These are phyloP conservation scores for Candida frijolesensis DNA, from an alignment of 1,139 yeast genomes.

Conservation along the genomic window DNA sequence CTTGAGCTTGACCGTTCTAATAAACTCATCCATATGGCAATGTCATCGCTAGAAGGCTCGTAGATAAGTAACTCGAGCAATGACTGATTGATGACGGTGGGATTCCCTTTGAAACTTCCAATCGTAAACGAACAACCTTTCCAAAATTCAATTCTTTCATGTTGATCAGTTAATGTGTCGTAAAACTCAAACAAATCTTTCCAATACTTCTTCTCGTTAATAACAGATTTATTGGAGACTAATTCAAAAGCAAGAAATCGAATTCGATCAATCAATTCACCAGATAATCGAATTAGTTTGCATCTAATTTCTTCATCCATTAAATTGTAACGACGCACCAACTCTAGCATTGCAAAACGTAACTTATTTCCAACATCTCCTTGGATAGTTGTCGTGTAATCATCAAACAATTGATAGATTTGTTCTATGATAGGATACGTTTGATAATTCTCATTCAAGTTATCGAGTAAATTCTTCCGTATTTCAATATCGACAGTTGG, in stretches of 20 bases:
- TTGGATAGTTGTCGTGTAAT: slow-evolving; percentile 66
- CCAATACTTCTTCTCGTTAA: slow-evolving; percentile 25
- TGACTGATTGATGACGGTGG: slow-evolving; percentile 46
- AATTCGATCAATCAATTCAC: slow-evolving; percentile 37
- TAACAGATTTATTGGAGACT: slow-evolving; percentile 11
- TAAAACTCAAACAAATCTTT: slow-evolving; percentile 24
- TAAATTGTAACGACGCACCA: slow-evolving; percentile 21
- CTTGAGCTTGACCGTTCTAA: background rate
- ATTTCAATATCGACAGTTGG: slow-evolving; percentile 27
- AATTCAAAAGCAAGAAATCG: slow-evolving; percentile 29
- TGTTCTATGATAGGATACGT: slow-evolving; percentile 34
- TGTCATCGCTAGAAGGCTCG: slow-evolving; percentile 21
- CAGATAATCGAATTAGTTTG: slow-evolving; percentile 55
- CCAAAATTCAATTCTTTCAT: slow-evolving; percentile 44
- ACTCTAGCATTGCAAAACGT: slow-evolving; percentile 46
- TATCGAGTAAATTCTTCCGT: slow-evolving; percentile 25
- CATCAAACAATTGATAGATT: slow-evolving; percentile 44
- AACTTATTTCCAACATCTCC: slow-evolving; percentile 83
- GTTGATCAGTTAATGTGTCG: slow-evolving; percentile 2
- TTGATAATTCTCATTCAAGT: slow-evolving; percentile 15
- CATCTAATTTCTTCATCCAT: slow-evolving; percentile 18
- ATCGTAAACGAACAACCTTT: slow-evolving; percentile 57
- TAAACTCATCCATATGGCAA: slow-evolving; percentile 13
- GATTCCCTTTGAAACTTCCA: slow-evolving; percentile 63
- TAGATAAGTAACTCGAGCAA: slow-evolving; percentile 44